A percentile compares a stretch with the other conserved stretches of the same genome.
phyloP scores from a whole-genome alignment of 1,284 basidiomycete species.

The Leucoagaricus sp. region DNA sequence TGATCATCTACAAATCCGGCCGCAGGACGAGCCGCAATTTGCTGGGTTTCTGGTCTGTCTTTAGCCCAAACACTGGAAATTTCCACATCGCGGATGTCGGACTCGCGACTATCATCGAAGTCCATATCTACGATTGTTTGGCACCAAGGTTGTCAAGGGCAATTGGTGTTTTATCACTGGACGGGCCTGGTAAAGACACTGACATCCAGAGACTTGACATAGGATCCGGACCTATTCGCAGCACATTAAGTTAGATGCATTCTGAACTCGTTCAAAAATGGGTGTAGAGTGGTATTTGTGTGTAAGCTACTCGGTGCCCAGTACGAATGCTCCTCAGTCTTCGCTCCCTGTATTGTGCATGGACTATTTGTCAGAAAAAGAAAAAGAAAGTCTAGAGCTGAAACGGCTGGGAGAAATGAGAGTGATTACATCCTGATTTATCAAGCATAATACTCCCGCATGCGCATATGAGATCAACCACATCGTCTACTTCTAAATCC shows the following conservation, averaged over 20 bases:
- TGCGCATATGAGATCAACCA: too few relatives aligned
- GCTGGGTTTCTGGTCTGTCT: slow-evolving; percentile 52
- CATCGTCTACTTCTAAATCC: too few relatives aligned
- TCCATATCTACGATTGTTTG: slow-evolving; percentile 46
- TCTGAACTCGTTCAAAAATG: too few relatives aligned
- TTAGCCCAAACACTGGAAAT: slow-evolving; percentile 46
- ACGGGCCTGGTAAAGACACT: slow-evolving; percentile 39
- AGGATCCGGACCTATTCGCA: slow-evolving; percentile 35
- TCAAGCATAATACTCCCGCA: background rate
- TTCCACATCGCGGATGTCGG: slow-evolving; percentile 51
- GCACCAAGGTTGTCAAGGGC: slow-evolving; percentile 45
- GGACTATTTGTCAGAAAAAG: too few relatives aligned
- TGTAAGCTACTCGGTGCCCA: too few relatives aligned
- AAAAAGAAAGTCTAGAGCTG: too few relatives aligned
- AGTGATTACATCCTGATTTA: too few relatives aligned
- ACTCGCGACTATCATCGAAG: slow-evolving; percentile 46
- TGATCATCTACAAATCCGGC: slow-evolving; percentile 39
- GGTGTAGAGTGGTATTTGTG: too few relatives aligned
- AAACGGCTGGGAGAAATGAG: too few relatives aligned
- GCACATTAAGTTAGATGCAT: too few relatives aligned
- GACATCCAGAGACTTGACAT: slow-evolving; percentile 43
- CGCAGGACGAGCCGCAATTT: slow-evolving; percentile 45
- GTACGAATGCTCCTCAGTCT: too few relatives aligned
- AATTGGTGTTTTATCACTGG: slow-evolving; percentile 43
- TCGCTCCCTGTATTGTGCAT: too few relatives aligned